These are phyloP conservation scores for Geosiphon pyriformis DNA, from an alignment of 192 early-diverging fungal genomes.

Conservation along the genomic window DNA sequence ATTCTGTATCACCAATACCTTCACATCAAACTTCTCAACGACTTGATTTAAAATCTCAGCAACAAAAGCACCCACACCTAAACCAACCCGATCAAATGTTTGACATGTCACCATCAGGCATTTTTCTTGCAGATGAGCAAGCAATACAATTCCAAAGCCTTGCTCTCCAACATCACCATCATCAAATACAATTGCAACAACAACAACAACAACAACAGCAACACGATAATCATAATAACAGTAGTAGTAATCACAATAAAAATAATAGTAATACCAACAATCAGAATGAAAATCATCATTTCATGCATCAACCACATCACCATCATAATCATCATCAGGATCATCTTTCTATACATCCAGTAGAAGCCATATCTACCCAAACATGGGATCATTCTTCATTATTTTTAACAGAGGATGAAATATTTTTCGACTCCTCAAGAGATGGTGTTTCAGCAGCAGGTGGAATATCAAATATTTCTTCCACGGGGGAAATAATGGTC, in stretches of 20 bases:
- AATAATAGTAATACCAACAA: neutral
- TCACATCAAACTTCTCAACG: neutral
- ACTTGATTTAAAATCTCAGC: neutral
- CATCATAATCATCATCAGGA: no score
- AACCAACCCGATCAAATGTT: no score
- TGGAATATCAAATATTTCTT: no score
- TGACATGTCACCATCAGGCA: no score
- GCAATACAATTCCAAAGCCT: neutral
- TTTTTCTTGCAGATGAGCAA: no score
- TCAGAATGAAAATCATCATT: neutral
- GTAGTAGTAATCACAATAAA: neutral
- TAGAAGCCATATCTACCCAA: neutral
- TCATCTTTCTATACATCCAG: no score
- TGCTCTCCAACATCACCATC: neutral
- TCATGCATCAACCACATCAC: no score
- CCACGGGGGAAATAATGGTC: no score
- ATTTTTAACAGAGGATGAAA: neutral
- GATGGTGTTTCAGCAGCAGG: neutral
- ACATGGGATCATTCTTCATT: neutral
- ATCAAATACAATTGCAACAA: neutral
- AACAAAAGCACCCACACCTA: neutral
- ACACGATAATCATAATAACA: neutral
- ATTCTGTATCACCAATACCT: neutral
- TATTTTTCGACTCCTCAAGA: neutral
- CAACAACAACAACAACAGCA: neutral